Base-by-base conservation (phyloP, 192 early-diverging fungal species). In the Backusella tarrabulga region DNA sequence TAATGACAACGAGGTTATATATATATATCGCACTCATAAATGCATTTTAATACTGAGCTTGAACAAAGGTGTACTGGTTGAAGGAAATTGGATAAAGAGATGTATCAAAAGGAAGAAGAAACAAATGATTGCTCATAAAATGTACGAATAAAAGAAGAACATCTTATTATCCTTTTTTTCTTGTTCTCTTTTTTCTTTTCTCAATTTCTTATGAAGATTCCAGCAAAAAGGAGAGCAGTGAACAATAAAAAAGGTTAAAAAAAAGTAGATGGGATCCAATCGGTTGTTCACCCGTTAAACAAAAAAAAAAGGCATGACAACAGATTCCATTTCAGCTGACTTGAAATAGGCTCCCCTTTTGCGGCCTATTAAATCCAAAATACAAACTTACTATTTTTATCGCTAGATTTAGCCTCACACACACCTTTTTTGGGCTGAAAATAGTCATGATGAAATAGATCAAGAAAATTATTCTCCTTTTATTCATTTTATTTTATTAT, bases 381-480 rank as follows among this genome's bases (percentile, higher is more conserved):
- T 23, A 60, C 26, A 63, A 63, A 63, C 56, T 63, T 63, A 63
- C 56, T 63, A 63, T 63, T 63, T 63, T 63, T 63, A 63, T 63
- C 56, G n/a, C 15, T 50, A 7, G 6, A 17, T 50, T 63, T 60
- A 26, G 56, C 56, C 21, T 23, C 56, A 60, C 56, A 60, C 21
- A 12, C 1, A 0, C 14, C 12, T 63, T 68, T 68, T 36, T 36
- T 68, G 67, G 67, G 67, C 35, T 50, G 44, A 50, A 29, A 72
- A 72, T 34, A 68, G 36, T 0, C 14, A 68, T 40, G 41, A 44
- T 71, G 68, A 42, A 36, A 70, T 23, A 40, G n/a, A 40, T 38
- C 67, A 68, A 38, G 12, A 68, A 68, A 69, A 38, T 8, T 7
- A 63, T 63, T 26, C 26, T n/a, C 56, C 26, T 29, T 63, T 29